A percentile compares a stretch with the other conserved stretches of the same genome.
These are phyloP conservation scores for Macrolepiota fuliginosa DNA, from an alignment of 768 basidiomycete species.

Conservation along the genomic window DNA sequence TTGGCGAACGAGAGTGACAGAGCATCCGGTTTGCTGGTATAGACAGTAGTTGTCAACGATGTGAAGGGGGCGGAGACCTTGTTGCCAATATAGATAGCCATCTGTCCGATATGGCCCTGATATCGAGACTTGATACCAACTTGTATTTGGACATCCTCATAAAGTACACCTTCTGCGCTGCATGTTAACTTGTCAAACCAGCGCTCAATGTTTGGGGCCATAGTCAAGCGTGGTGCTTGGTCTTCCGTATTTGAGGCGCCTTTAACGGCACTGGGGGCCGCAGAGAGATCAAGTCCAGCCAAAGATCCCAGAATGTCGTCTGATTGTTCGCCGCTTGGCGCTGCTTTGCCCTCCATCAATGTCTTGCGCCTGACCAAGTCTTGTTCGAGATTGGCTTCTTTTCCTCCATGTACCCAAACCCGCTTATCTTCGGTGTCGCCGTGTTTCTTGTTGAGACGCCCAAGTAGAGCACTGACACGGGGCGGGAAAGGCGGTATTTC, in stretches of 20 bases:
- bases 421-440: constrained; percentile 94
- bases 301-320: constrained; percentile 69
- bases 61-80: constrained; percentile 88
- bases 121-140: constrained; percentile 96
- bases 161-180: constrained; percentile 83
- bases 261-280: constrained; percentile 13
- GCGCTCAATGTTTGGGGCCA: constrained; percentile 74
- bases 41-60: constrained; percentile 83
- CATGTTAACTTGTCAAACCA: constrained; percentile 88
- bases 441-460: constrained; percentile 84
- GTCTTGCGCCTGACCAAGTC: constrained; percentile 57
- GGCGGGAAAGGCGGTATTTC: constrained; percentile 99
- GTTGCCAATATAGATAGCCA: constrained; percentile 96
- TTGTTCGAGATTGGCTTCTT: constrained; percentile 83
- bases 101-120: constrained; percentile 90
- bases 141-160: constrained; percentile 94
- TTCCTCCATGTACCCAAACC: constrained; percentile 95
- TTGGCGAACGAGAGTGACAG: constrained; percentile 85
- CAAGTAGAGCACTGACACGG: constrained; percentile 86
- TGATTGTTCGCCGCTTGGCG: constrained; percentile 33
- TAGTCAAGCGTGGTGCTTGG: constrained; percentile 54
- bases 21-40: constrained; percentile 70
- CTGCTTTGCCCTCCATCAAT: constrained; percentile 17
- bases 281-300: constrained; percentile 75
- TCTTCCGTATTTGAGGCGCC: constrained; percentile 23